These are phyloP conservation scores for Choiromyces venosus DNA, from an alignment of 495 filamentous ascomycete genomes.

Conservation along the genomic window DNA sequence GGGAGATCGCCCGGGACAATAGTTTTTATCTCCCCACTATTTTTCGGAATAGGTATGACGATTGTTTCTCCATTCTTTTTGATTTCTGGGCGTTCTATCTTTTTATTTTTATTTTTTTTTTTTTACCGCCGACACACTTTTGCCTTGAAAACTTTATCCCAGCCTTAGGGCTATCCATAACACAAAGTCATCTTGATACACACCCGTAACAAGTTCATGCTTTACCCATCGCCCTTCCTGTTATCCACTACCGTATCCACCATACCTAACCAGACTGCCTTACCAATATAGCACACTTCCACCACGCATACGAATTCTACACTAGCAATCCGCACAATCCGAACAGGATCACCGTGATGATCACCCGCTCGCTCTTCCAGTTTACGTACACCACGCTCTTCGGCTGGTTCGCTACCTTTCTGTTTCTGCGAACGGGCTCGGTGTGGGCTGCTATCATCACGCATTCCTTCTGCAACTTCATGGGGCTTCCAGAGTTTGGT, in stretches of 20 bases:
- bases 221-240: background rate
- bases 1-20: slow-evolving; percentile 53
- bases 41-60: slow-evolving; percentile 74
- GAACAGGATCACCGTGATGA: slow-evolving; percentile 53
- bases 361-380: slow-evolving; percentile 72
- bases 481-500: slow-evolving; percentile 71
- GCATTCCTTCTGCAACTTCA: slow-evolving; percentile 89
- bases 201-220: background rate
- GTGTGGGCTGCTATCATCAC: slow-evolving; percentile 64
- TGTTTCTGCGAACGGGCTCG: slow-evolving; percentile 83
- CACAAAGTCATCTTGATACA: background rate
- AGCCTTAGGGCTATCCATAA: background rate
- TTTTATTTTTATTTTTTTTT: background rate
- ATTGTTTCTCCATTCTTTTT: background rate
- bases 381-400: slow-evolving; percentile 91
- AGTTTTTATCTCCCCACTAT: slow-evolving; percentile 74
- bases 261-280: too few species aligned
- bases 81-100: background rate
- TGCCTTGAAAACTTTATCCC: background rate
- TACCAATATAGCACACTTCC: slow-evolving; percentile 67
- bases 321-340: slow-evolving; percentile 74
- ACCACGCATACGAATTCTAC: slow-evolving; percentile 94
- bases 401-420: slow-evolving; percentile 82
- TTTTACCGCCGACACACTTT: background rate
- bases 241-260: background rate